phyloP scores from a whole-genome alignment of 805 yeast genomes.

The Candida golubevii region DNA sequence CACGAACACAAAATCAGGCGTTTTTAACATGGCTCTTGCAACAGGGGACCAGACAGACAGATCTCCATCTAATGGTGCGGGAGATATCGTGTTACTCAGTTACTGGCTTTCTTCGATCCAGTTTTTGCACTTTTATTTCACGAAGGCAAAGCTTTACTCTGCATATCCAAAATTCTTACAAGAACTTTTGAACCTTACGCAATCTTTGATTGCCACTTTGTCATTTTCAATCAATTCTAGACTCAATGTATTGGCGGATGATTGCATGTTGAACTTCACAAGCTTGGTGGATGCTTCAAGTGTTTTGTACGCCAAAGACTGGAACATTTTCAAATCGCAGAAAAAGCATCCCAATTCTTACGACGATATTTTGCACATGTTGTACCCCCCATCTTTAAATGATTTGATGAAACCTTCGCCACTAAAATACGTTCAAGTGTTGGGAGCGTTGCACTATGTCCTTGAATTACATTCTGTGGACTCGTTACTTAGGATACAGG shows the following conservation, averaged over 20 bases:
- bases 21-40: constrained; percentile 39
- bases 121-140: constrained; percentile 70
- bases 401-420: constrained; percentile 90
- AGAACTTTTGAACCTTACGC: constrained; percentile 49
- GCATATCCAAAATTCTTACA: constrained; percentile 57
- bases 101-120: constrained; percentile 87
- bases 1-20: constrained; percentile 58
- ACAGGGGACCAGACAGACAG: constrained; percentile 14
- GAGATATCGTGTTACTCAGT: constrained; percentile 67
- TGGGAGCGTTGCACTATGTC: constrained; percentile 85
- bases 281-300: constrained; percentile 79
- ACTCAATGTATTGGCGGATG: constrained; percentile 53
- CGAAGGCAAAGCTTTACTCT: constrained; percentile 56
- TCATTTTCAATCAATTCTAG: constrained; percentile 63
- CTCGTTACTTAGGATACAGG: constrained; percentile 71
- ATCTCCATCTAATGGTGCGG: constrained; percentile 30
- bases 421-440: constrained; percentile 71
- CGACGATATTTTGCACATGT: constrained; percentile 69
- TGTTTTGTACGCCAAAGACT: constrained; percentile 68
- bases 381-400: constrained; percentile 79
- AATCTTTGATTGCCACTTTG: constrained; percentile 60
- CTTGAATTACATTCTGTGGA: constrained; percentile 78
- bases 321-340: constrained; percentile 49
- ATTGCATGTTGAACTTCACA: constrained; percentile 68
- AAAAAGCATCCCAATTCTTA: constrained; percentile 47